Conservation (phyloP, 306 rosid genomes). For the Malus orientalis region DNA sequence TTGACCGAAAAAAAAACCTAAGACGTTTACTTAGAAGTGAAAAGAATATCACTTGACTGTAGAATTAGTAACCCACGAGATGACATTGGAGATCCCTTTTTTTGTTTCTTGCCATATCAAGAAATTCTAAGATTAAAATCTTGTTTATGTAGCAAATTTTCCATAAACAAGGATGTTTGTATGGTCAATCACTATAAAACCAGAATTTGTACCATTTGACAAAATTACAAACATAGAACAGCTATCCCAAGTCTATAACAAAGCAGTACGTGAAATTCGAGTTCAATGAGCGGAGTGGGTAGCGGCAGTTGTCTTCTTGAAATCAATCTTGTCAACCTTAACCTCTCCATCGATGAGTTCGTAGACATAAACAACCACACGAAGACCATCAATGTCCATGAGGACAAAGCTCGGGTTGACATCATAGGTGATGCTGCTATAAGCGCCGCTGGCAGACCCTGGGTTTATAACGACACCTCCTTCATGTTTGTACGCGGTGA, state of each 20-base stretch:
- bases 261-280: not conserved
- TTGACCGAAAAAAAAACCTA: too few species aligned
- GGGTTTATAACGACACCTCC: slow-evolving; percentile 97
- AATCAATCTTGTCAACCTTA: slow-evolving; percentile 98
- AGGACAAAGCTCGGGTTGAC: slow-evolving; percentile 98
- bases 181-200: slow-evolving; percentile 19
- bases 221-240: not conserved
- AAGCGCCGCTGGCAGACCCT: slow-evolving; percentile 95
- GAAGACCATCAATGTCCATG: slow-evolving; percentile 94
- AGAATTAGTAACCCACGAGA: too few species aligned
- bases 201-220: slow-evolving; percentile 8
- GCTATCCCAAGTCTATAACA: not conserved
- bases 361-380: slow-evolving; percentile 93
- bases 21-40: too few species aligned
- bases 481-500: slow-evolving; percentile 96
- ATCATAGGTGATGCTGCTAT: slow-evolving; percentile 88
- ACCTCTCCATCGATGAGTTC: slow-evolving; percentile 97
- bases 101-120: too few species aligned
- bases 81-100: too few species aligned
- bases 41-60: too few species aligned
- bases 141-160: too few species aligned
- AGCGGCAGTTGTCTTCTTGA: slow-evolving; percentile 83
- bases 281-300: slow-evolving; percentile 55
- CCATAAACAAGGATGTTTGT: not conserved
- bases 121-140: not conserved